A percentile compares a stretch with the other conserved stretches of the same genome.
Conservation (phyloP, 108 stramenopile species). For the Skeletonema menzelii region DNA sequence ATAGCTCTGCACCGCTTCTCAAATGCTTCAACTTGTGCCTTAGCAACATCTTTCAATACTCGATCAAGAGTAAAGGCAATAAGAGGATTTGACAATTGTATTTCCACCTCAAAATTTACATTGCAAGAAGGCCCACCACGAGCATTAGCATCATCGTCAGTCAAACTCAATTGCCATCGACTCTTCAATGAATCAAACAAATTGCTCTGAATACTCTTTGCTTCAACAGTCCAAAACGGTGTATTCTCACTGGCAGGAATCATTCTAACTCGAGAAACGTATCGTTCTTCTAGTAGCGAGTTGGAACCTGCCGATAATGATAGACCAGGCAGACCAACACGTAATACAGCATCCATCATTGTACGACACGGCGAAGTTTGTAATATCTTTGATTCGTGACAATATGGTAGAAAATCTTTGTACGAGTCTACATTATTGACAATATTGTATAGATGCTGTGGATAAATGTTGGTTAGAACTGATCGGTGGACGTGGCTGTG, state of each 20-base stretch:
- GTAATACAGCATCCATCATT: slow-evolving; percentile 66
- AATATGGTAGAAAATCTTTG: slow-evolving; percentile 66
- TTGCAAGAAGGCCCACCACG: slow-evolving; percentile 29
- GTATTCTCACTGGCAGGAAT: slow-evolving; percentile 11
- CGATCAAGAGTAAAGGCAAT: slow-evolving; percentile 44
- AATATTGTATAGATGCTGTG: slow-evolving; percentile 67
- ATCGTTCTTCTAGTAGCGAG: slow-evolving; percentile 52
- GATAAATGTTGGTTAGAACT: slow-evolving; percentile 46
- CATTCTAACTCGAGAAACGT: slow-evolving; percentile 61
- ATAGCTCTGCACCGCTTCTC: slow-evolving; percentile 53
- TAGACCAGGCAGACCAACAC: slow-evolving; percentile 59
- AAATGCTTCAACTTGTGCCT: slow-evolving; percentile 66
- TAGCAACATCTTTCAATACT: slow-evolving; percentile 55
- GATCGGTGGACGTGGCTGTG: slow-evolving; percentile 37
- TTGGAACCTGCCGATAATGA: slow-evolving; percentile 4
- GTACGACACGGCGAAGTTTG: slow-evolving; percentile 46
- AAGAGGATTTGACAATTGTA: slow-evolving; percentile 66
- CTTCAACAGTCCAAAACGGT: slow-evolving; percentile 48
- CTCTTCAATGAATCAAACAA: slow-evolving; percentile 69
- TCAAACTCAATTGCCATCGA: slow-evolving; percentile 56
- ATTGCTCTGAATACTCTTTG: slow-evolving; percentile 69
- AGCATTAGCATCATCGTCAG: slow-evolving; percentile 6
- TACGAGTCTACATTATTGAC: slow-evolving; percentile 77
- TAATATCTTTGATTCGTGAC: slow-evolving; percentile 62
- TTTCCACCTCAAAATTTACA: slow-evolving; percentile 75